Percentiles rank a stretch among this genome's conserved stretches.
These are phyloP conservation scores for Penicillium sp. DNA, from an alignment of 2,329 filamentous ascomycete genomes.

Conservation along the genomic window DNA sequence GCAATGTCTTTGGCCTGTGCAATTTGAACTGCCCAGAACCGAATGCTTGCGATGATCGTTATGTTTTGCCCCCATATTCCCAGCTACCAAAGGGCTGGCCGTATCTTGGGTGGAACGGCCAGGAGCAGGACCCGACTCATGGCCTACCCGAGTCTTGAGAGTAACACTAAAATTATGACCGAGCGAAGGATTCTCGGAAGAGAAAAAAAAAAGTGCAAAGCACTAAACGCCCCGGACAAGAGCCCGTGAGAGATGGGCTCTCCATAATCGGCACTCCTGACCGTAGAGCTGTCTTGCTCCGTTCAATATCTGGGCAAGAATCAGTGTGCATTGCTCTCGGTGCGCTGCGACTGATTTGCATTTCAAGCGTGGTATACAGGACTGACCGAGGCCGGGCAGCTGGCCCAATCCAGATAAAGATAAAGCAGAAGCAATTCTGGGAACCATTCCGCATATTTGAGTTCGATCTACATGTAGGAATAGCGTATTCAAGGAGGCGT, in stretches of 20 bases:
- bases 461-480: neutral
- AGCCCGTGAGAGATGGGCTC: neutral
- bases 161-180: neutral
- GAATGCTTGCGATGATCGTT: conserved; percentile 59
- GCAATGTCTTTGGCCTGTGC: conserved; percentile 68
- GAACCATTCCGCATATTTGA: neutral
- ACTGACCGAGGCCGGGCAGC: neutral
- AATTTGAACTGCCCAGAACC: conserved; percentile 46
- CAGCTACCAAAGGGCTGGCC: conserved; percentile 67
- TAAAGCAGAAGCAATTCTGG: neutral
- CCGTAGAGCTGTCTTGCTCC: neutral
- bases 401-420: neutral
- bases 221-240: neutral
- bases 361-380: neutral
- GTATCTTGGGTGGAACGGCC: conserved; percentile 55
- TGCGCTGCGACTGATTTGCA: neutral
- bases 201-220: neutral
- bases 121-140: conserved; percentile 39
- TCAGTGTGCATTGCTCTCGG: neutral
- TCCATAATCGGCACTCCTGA: neutral
- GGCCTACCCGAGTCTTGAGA: conserved; percentile 37
- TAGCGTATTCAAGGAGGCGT: neutral
- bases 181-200: neutral
- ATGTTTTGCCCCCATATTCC: conserved; percentile 61
- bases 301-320: neutral